Evolutionary conservation across 2,329 filamentous ascomycete species (phyloP), one percentile per base, ranked within the genome.

Genomic region (Trichoderma atrobrunneum): DNA sequence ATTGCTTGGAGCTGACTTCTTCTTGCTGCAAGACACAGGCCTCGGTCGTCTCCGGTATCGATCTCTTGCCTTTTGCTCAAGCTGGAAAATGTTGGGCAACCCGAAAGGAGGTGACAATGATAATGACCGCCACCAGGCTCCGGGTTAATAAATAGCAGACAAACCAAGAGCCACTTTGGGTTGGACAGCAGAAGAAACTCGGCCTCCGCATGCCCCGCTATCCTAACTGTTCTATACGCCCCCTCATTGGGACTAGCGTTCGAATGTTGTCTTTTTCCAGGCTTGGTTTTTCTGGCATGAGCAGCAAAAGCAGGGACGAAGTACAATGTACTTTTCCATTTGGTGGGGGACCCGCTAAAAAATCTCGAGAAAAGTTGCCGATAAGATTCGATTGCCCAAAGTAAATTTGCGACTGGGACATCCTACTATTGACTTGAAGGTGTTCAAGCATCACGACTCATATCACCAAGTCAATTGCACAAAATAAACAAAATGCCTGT

Each of bases 401-500:
- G 56, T 34, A 61, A 61, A 61, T 70, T 54, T 61, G 57, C 57
- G 67, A 62, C 39, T 61, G 36, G 36, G 57, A 36, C 11, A 24
- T 18, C 7, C 2, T 39, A 18, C 16, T 43, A n/a, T 43, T 43
- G 16, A 43, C 21, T 21, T 24, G 34, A 32, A 36, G 34, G 43
- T 43, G 10, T n/a, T 14, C 21, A 8, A 32, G 28, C 36, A 21
- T 43, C 26, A 24, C 36, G 16, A 12, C 24, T 30, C 64, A 21
- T 51, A 51, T 18, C 5, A 1, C n/a, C 43, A n/a, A 21, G 16
- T 21, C n/a, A 43, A 59, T 43, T 57, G 54, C n/a, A 59, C 8
- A 28, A 26, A 70, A n/a, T 28, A 21, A 11, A 39, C 51, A 74
- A 80, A 74, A 90, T 90, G 88, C 87, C 88, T n/a, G 83, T 87